A percentile compares a stretch with the other conserved stretches of the same genome.
Conservation (phyloP, 768 basidiomycete genomes). For the Suillus plorans region DNA sequence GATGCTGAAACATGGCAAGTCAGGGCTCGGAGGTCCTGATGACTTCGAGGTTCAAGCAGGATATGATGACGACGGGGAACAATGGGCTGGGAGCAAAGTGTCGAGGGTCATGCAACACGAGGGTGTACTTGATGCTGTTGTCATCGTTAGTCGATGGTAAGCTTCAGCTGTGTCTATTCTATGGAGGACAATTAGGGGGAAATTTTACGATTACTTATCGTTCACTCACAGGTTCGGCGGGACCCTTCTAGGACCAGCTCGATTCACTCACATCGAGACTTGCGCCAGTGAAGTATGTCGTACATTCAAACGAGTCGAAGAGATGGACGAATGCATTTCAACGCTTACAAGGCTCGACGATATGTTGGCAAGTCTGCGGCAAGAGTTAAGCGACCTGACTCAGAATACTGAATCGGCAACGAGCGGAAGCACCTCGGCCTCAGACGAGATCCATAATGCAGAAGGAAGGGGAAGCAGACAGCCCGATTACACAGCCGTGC, state of each 20-base stretch:
- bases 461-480: conserved; percentile 22
- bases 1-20: conserved; percentile 61
- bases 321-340: conserved; percentile 59
- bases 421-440: not conserved
- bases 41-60: conserved; percentile 70
- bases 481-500: conserved; percentile 47
- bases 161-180: conserved; percentile 10
- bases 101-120: conserved; percentile 68
- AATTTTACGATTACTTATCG: not conserved
- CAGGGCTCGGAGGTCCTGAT: conserved; percentile 67
- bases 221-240: conserved; percentile 66
- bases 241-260: conserved; percentile 69
- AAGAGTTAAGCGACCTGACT: conserved; percentile 30
- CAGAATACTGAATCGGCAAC: not conserved
- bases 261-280: conserved; percentile 77
- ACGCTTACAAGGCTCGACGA: conserved; percentile 62
- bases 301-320: conserved; percentile 63
- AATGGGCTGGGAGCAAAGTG: conserved; percentile 63
- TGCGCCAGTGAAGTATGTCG: conserved; percentile 76
- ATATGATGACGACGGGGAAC: conserved; percentile 76
- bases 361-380: conserved; percentile 55
- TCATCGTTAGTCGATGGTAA: conserved; percentile 79
- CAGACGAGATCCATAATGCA: not conserved
- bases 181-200: not conserved
- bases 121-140: conserved; percentile 73